Base-by-base conservation (phyloP, 768 basidiomycete species). In the Lentinula detonsa region DNA sequence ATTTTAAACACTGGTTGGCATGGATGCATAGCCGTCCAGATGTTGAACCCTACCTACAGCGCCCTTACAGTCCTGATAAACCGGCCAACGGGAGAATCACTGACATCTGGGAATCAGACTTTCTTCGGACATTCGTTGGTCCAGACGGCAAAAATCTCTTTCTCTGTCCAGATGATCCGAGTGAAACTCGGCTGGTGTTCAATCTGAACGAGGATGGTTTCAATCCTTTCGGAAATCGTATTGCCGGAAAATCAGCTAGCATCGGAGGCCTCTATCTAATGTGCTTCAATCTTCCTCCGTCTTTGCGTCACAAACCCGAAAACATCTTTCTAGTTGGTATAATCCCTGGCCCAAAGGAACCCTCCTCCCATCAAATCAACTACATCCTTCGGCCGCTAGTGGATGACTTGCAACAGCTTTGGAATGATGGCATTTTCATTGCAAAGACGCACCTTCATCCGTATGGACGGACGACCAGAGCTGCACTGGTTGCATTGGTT, bases 281-380 rank as follows among this genome's bases (percentile, higher is more conserved):
- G 1, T 76, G 75, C 59, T 59, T 76, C 11, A 77, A 77, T 53
- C 66, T 78, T 1, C 78, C 78, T 4, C 62, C 65, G 3, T 54
- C 63, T 5, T 23, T 73, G 1, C 68, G 71, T 4, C 69, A 73
- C 51, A 63, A 69, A 16, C 49, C 64, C 0, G 73, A 77, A 61
- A 73, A 77, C 53, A 71, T 74, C 54, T 74, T 73, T 57, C 54
- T 77, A 11, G 71, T 67, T 28, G 72, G 70, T 0, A 65, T 77
- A 2, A 71, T 78, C 13, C 74, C 76, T 51, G 74, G 75, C 0
- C 75, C 74, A 4, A 60, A 66, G 5, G 72, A 77, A 56, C 76
- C 71, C 0, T 60, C 66, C 1, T 52, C 62, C 1, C 62, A 68
- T 15, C 34, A 63, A 4, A 65, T 71, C 34, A 72, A 74, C 46